These are phyloP conservation scores for Chenopodium formosanum DNA, from an alignment of 148 eudicot species.

Conservation along the genomic window DNA sequence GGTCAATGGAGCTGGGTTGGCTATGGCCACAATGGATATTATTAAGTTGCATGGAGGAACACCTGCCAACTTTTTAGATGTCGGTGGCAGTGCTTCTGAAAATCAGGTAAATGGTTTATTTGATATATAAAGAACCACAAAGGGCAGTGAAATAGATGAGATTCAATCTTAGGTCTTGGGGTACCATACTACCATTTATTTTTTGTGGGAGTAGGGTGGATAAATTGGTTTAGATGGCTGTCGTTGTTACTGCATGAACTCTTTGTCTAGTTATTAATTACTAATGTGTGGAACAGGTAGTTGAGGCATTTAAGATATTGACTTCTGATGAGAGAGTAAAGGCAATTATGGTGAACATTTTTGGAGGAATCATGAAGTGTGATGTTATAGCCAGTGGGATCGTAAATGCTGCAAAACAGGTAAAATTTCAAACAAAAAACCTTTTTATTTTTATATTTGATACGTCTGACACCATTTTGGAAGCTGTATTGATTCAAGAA, in stretches of 20 bases:
- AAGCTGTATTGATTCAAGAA: not conserved
- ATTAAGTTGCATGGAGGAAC: constrained; percentile 96
- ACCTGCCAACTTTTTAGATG: constrained; percentile 97
- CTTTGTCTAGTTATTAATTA: not conserved
- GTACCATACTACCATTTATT: no score
- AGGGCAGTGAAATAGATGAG: not conserved
- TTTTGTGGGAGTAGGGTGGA: not conserved
- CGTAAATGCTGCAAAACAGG: constrained; percentile 96
- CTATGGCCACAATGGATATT: constrained; percentile 99
- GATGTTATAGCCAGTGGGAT: constrained; percentile 97
- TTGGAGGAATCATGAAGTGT: constrained; percentile 99
- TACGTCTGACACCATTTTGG: not conserved
- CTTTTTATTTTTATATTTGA: not conserved
- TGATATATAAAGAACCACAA: not conserved
- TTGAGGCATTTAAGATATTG: constrained; percentile 92
- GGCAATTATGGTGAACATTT: constrained; percentile 92
- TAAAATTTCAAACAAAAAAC: constrained; percentile 14
- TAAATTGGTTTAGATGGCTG: not conserved
- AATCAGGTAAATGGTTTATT: constrained; percentile 50
- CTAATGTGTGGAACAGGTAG: constrained; percentile 34
- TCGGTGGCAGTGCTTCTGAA: constrained; percentile 98
- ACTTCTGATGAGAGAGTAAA: constrained; percentile 96
- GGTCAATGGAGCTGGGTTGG: constrained; percentile 99
- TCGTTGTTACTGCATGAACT: not conserved
- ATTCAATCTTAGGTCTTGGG: not conserved